These are phyloP conservation scores for Rhexocercosporidium sp. DNA, from an alignment of 2,329 filamentous ascomycete species.

Conservation along the genomic window DNA sequence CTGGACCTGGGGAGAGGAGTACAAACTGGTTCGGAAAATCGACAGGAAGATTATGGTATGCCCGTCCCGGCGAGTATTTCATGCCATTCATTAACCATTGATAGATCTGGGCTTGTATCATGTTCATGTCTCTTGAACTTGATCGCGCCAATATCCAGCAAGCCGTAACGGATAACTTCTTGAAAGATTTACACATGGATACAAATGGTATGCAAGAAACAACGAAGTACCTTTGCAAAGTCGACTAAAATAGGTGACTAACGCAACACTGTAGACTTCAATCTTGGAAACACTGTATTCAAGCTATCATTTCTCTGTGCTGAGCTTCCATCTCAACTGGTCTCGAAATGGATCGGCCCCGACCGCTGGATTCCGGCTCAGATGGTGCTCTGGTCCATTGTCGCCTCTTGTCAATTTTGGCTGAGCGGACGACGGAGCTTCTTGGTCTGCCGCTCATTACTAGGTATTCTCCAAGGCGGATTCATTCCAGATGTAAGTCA, in stretches of 20 bases:
- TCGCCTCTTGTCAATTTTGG: constrained; percentile 57
- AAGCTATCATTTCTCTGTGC: constrained; percentile 44
- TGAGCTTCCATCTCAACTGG: constrained; percentile 62
- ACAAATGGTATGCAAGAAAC: constrained; percentile 46
- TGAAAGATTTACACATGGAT: constrained; percentile 55
- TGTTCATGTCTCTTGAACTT: constrained; percentile 66
- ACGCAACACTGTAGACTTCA: constrained; percentile 46
- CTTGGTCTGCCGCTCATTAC: constrained; percentile 34
- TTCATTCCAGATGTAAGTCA: constrained; percentile 64
- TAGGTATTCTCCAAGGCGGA: constrained; percentile 44
- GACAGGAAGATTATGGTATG: constrained; percentile 42
- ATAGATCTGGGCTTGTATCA: constrained; percentile 50
- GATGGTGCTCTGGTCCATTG: constrained; percentile 58
- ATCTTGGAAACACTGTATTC: constrained; percentile 54
- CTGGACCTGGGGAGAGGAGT: constrained; percentile 39
- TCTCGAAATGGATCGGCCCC: constrained; percentile 54
- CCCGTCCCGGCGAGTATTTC: background rate
- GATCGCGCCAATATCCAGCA: constrained; percentile 64
- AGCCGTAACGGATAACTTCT: constrained; percentile 59
- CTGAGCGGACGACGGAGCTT: constrained; percentile 45
- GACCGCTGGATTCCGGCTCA: constrained; percentile 58
- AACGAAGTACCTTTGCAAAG: background rate
- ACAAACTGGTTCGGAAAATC: constrained; percentile 36
- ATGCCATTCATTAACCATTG: background rate
- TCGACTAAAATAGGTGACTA: background rate